Evolutionary conservation across 441 rosid genomes (phyloP).

Genomic region (Sinapis alba): DNA sequence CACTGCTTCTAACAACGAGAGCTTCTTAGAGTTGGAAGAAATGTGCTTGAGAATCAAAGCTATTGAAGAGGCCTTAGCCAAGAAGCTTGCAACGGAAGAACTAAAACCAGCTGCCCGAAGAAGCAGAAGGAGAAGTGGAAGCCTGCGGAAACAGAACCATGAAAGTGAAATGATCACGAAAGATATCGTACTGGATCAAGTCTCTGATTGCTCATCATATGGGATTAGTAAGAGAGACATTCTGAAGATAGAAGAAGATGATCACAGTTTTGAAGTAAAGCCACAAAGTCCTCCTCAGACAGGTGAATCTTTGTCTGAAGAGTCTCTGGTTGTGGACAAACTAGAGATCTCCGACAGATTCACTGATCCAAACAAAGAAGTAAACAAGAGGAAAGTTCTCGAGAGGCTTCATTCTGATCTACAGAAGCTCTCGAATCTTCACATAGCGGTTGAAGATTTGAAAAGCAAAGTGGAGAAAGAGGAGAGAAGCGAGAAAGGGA

Average conservation of each 20-base stretch:
- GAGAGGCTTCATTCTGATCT: constrained; percentile 90
- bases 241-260: constrained; percentile 58
- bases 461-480: constrained; percentile 71
- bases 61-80: constrained; percentile 61
- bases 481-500: constrained; percentile 61
- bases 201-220: constrained; percentile 83
- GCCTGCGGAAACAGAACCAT: constrained; percentile 40
- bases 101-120: constrained; percentile 49
- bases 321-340: constrained; percentile 76
- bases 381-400: constrained; percentile 66
- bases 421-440: constrained; percentile 84
- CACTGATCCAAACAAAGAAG: constrained; percentile 62
- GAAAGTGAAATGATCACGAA: constrained; percentile 75
- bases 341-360: constrained; percentile 65
- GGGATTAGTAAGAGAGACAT: constrained; percentile 72
- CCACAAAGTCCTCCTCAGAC: constrained; percentile 45
- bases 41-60: constrained; percentile 62
- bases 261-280: constrained; percentile 54
- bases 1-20: constrained; percentile 37
- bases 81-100: constrained; percentile 57
- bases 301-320: constrained; percentile 64
- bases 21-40: constrained; percentile 55
- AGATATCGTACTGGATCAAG: constrained; percentile 93
- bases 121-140: constrained; percentile 54
- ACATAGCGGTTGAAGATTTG: constrained; percentile 78